Percentiles rank a stretch among this genome's conserved stretches.
phyloP scores from a whole-genome alignment of 495 filamentous ascomycete species.

The Amorphotheca resinae region DNA sequence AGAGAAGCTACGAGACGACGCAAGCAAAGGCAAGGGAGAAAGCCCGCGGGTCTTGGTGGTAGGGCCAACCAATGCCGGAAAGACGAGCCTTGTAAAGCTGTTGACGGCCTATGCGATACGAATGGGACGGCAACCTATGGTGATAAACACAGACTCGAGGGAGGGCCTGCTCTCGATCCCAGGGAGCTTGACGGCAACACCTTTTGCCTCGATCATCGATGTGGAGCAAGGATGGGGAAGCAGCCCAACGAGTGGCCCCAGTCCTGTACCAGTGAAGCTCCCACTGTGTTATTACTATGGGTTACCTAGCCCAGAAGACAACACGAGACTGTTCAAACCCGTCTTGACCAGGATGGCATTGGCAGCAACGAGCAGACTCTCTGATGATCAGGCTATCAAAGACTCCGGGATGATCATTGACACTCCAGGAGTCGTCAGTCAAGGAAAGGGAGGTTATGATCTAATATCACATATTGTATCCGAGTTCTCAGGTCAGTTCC shows the following conservation, averaged over 20 bases:
- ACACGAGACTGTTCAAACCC: constrained; percentile 56
- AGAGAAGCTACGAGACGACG: constrained; percentile 33
- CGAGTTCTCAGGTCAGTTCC: constrained; percentile 64
- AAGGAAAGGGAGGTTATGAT: constrained; percentile 55
- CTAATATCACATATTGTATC: constrained; percentile 70
- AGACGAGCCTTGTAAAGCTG: constrained; percentile 72
- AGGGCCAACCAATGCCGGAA: constrained; percentile 70
- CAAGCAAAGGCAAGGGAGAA: constrained; percentile 19
- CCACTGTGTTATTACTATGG: constrained; percentile 90
- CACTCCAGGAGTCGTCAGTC: constrained; percentile 55
- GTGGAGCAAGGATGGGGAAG: constrained; percentile 84
- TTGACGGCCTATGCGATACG: constrained; percentile 73
- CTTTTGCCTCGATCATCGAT: constrained; percentile 76
- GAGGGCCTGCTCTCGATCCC: constrained; percentile 81
- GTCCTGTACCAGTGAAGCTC: constrained; percentile 74
- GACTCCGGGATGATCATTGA: constrained; percentile 76
- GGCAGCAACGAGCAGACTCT: constrained; percentile 62
- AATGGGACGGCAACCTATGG: constrained; percentile 61
- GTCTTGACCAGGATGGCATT: constrained; percentile 67
- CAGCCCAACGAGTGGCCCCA: constrained; percentile 83
- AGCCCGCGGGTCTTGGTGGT: constrained; percentile 79
- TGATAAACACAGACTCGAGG: constrained; percentile 75
- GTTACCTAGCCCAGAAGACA: constrained; percentile 59
- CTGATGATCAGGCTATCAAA: constrained; percentile 60
- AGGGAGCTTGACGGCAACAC: constrained; percentile 70